A percentile compares a stretch with the other conserved stretches of the same genome.
Evolutionary conservation across 139 green algal genomes (phyloP).

Genomic region (Auxenochlorella pyrenoidosa): DNA sequence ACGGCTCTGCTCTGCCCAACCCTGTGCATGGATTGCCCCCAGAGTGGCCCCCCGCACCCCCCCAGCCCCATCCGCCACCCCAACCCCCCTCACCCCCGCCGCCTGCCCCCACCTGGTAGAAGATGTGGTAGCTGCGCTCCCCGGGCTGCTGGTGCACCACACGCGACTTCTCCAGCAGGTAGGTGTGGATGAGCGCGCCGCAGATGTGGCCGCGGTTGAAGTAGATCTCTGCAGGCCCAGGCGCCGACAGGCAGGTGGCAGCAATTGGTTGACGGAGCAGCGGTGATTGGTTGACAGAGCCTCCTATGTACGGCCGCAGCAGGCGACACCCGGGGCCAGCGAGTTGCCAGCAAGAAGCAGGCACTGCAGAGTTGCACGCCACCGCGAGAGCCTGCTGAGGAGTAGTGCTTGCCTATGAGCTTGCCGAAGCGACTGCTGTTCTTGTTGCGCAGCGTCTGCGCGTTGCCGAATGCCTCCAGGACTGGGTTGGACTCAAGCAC

Average conservation of each 20-base stretch:
- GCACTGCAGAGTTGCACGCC: not conserved
- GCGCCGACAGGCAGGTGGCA: not conserved
- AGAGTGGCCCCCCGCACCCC: too few species aligned
- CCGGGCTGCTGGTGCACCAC: slow-evolving; percentile 63
- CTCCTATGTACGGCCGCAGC: too few species aligned
- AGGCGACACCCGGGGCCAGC: not conserved
- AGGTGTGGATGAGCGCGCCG: slow-evolving; percentile 86
- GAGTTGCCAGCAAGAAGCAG: not conserved
- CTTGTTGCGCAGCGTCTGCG: slow-evolving; percentile 93
- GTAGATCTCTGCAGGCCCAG: slow-evolving; percentile 64
- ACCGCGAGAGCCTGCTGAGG: not conserved
- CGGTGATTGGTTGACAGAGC: too few species aligned
- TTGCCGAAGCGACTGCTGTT: slow-evolving; percentile 95
- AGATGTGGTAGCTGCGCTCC: slow-evolving; percentile 94
- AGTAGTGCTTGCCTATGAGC: slow-evolving; percentile 78
- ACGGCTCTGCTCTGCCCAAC: too few species aligned
- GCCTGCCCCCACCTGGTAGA: slow-evolving; percentile 86
- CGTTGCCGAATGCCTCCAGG: slow-evolving; percentile 96
- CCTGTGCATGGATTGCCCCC: not conserved
- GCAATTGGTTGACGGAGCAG: not conserved
- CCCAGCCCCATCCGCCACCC: not conserved
- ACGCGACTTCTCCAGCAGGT: slow-evolving; percentile 91
- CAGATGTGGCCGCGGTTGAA: slow-evolving; percentile 81
- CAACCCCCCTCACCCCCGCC: not conserved
- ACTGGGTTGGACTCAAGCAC: slow-evolving; percentile 92